phyloP scores from a whole-genome alignment of 805 yeast species.

The Teunomyces panamensis region DNA sequence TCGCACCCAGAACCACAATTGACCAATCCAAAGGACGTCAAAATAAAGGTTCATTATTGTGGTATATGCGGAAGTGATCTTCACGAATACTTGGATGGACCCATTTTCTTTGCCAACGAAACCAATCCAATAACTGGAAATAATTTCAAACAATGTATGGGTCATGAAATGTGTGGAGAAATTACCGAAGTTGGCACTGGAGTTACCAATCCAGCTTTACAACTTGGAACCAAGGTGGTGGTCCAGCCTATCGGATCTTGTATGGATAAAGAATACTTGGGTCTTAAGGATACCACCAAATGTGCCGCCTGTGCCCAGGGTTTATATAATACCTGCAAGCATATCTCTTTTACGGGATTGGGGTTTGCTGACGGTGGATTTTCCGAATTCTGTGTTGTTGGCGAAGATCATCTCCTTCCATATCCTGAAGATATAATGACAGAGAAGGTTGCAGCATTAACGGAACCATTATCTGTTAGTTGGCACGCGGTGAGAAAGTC shows the following conservation, averaged over 20 bases:
- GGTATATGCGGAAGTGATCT: conserved; percentile 4
- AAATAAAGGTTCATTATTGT: conserved; percentile 4
- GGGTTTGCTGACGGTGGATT: conserved; percentile 5
- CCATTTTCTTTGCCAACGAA: neutral
- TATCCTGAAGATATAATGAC: neutral
- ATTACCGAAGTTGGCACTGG: neutral
- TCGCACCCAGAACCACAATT: conserved; percentile 3
- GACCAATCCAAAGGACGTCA: neutral
- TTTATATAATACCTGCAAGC: conserved; percentile 1
- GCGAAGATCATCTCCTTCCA: conserved; percentile 1
- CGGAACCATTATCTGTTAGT: conserved; percentile 4
- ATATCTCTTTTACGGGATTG: conserved; percentile 1
- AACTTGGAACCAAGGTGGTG: conserved; percentile 4
- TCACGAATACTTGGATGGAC: conserved; percentile 4
- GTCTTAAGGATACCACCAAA: neutral
- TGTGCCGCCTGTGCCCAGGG: conserved; percentile 4
- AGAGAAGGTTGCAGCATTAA: conserved; percentile 1
- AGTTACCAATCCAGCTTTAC: neutral
- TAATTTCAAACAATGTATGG: neutral
- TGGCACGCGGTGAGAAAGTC: conserved; percentile 4
- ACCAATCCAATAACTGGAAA: conserved; percentile 1
- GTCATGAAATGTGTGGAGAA: conserved; percentile 5
- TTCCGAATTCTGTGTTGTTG: conserved; percentile 3
- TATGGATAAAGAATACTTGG: neutral
- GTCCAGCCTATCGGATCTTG: conserved; percentile 3